A percentile compares a stretch with the other conserved stretches of the same genome.
Conservation (phyloP, 345 rosid genomes). For the Eucalyptus cloeziana region DNA sequence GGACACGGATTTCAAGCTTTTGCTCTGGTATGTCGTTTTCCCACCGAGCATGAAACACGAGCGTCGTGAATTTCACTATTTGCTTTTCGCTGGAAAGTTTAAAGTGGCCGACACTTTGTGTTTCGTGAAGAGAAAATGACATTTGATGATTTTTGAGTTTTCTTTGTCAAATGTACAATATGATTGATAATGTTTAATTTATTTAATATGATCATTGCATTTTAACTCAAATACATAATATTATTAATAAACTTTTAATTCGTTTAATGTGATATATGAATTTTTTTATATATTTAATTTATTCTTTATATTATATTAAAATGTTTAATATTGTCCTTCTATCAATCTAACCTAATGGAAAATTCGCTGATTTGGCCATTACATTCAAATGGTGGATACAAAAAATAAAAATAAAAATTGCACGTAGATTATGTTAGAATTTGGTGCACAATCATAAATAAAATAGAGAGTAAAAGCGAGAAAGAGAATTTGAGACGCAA, state of each 20-base stretch:
- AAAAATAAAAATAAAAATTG: neutral
- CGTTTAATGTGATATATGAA: accelerated
- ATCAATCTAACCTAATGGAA: neutral
- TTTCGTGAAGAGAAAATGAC: neutral
- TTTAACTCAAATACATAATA: neutral
- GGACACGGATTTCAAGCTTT: neutral
- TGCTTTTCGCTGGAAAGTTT: neutral
- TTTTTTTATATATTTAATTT: no score
- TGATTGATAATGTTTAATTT: neutral
- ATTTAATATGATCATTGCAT: accelerated
- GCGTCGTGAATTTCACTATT: neutral
- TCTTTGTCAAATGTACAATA: no score
- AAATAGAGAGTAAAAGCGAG: no score
- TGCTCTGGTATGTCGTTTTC: neutral
- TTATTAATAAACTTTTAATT: no score
- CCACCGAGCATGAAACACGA: neutral
- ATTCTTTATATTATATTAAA: no score
- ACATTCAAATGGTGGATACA: neutral
- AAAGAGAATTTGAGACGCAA: no score
- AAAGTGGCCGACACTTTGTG: neutral
- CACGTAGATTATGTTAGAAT: neutral
- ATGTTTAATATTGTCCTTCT: accelerated
- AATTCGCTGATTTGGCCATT: neutral
- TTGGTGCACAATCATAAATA: no score
- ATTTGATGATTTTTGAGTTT: no score